These are phyloP conservation scores for Aspergillus ibericus DNA, from an alignment of 2,329 filamentous ascomycete species.

Conservation along the genomic window DNA sequence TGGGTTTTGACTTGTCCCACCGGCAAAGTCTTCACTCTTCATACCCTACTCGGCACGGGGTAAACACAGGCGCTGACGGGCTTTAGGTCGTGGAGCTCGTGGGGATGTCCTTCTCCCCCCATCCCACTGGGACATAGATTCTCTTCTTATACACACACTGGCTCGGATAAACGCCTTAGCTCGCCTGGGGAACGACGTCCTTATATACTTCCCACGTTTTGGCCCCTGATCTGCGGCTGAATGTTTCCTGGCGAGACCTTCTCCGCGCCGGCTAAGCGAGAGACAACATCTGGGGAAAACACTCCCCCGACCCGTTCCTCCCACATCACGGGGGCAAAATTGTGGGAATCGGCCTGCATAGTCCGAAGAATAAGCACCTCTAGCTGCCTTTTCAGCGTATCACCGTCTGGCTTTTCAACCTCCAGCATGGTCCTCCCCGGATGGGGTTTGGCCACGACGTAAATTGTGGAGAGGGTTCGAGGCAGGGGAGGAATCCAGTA, in stretches of 20 bases:
- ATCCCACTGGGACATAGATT: not conserved
- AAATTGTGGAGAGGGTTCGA: conserved; percentile 28
- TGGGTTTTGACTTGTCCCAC: not conserved
- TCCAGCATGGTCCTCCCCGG: conserved; percentile 30
- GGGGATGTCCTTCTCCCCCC: not conserved
- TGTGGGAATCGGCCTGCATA: conserved; percentile 16
- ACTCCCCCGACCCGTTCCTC: conserved; percentile 28
- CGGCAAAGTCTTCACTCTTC: conserved; percentile 14
- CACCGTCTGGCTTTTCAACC: conserved; percentile 20
- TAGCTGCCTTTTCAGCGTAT: conserved; percentile 13
- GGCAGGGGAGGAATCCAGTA: conserved; percentile 21
- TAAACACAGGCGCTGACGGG: not conserved
- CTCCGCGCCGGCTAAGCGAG: conserved; percentile 15
- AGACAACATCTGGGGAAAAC: conserved; percentile 29
- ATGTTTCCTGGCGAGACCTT: conserved; percentile 20
- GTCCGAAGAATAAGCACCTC: not conserved
- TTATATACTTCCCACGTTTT: not conserved
- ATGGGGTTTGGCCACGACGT: conserved; percentile 25
- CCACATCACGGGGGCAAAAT: conserved; percentile 15
- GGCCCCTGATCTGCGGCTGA: conserved; percentile 24
- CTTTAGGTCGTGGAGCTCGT: not conserved
- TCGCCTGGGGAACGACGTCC: not conserved
- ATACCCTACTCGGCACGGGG: not conserved
- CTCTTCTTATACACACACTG: not conserved
- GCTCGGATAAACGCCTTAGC: conserved; percentile 2